These are phyloP conservation scores for Mucuna pruriens DNA, from an alignment of 306 rosid species.

Conservation along the genomic window DNA sequence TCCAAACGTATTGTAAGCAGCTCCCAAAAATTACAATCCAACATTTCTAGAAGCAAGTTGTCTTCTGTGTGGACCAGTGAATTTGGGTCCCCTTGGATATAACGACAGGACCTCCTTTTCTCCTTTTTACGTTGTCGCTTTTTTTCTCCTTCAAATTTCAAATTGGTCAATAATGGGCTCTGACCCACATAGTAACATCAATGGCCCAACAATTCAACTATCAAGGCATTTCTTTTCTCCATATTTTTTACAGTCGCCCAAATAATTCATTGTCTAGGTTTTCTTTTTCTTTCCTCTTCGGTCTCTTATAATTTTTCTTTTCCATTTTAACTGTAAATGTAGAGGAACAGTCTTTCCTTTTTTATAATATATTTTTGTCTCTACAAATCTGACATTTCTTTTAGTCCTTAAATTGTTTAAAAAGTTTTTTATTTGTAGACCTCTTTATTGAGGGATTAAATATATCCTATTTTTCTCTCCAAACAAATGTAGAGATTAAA, in stretches of 20 bases:
- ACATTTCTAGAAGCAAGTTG: background rate
- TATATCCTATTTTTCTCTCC: background rate
- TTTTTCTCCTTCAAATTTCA: background rate
- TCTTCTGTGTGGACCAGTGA: constrained; percentile 6
- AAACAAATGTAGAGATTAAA: background rate
- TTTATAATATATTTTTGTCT: background rate
- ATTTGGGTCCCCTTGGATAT: background rate
- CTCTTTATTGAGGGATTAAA: background rate
- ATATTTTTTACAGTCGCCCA: background rate
- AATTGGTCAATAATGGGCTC: background rate
- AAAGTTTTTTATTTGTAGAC: background rate
- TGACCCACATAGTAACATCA: background rate
- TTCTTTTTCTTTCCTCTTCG: background rate
- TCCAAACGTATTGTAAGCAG: too few relatives aligned
- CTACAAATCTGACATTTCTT: background rate
- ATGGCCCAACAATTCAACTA: constrained; percentile 28
- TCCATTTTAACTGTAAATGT: background rate
- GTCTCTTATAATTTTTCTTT: background rate
- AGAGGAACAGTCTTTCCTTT: background rate
- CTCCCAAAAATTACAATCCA: background rate
- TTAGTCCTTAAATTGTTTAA: background rate
- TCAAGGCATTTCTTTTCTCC: background rate
- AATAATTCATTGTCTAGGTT: background rate
- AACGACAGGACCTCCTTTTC: background rate
- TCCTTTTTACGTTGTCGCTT: background rate